A percentile compares a stretch with the other conserved stretches of the same genome.
Conservation (phyloP, 306 rosid species). For the Malus sylvestris region DNA sequence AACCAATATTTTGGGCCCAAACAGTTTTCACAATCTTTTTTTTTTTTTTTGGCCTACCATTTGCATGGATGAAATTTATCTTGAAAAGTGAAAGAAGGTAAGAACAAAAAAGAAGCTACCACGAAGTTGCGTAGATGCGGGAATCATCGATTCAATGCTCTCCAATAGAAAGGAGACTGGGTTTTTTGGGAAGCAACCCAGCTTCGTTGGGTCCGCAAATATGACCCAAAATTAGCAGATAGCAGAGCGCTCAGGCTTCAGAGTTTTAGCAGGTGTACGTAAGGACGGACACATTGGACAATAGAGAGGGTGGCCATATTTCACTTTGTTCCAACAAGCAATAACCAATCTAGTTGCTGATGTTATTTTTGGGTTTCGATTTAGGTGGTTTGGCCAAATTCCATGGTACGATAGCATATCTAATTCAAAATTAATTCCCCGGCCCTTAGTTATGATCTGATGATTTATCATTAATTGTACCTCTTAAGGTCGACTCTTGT, state of each 20-base stretch:
- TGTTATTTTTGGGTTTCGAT: neutral
- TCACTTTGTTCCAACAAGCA: neutral
- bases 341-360: neutral
- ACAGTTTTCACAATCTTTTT: neutral
- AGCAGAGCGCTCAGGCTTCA: neutral
- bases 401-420: neutral
- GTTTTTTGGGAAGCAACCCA: neutral
- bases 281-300: neutral
- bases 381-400: neutral
- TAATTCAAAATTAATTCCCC: neutral
- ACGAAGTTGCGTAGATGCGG: neutral
- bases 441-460: too few relatives aligned
- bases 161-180: neutral
- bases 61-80: neutral
- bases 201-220: neutral
- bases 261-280: neutral
- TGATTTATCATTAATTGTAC: too few relatives aligned
- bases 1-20: too few relatives aligned
- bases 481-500: neutral
- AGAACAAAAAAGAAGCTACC: neutral
- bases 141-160: neutral
- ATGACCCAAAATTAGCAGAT: neutral
- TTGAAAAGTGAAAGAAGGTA: neutral
- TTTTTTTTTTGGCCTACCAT: neutral
- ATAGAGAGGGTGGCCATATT: neutral